Conservation (phyloP, 805 yeast species). For the Ogataea zsoltii region DNA sequence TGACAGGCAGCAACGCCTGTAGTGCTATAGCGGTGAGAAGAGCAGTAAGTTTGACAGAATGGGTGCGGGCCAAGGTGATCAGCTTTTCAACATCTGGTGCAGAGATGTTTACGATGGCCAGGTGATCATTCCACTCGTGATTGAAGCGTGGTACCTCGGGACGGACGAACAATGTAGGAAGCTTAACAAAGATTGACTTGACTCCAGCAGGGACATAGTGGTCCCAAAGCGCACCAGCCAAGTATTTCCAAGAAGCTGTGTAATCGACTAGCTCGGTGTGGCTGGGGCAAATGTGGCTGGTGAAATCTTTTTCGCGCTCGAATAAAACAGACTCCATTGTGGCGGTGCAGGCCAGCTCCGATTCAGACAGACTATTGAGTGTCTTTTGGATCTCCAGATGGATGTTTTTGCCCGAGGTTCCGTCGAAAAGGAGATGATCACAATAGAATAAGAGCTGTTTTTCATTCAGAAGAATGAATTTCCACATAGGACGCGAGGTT, state of each 20-base stretch:
- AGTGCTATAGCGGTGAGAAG: slow-evolving; percentile 15
- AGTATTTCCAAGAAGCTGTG: slow-evolving; percentile 6
- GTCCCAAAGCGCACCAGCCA: background rate
- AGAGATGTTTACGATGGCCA: slow-evolving; percentile 10
- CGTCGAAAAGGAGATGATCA: slow-evolving; percentile 38
- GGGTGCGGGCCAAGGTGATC: slow-evolving; percentile 9
- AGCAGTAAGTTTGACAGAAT: slow-evolving; percentile 22
- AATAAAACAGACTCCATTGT: slow-evolving; percentile 4
- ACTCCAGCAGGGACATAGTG: background rate
- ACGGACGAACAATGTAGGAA: slow-evolving; percentile 1
- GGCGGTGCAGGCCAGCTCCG: background rate
- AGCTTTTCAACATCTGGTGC: slow-evolving; percentile 9
- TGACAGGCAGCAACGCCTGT: slow-evolving; percentile 12
- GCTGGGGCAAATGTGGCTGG: slow-evolving; percentile 2
- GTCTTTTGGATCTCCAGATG: slow-evolving; percentile 23
- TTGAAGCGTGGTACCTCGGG: slow-evolving; percentile 4
- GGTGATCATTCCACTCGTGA: slow-evolving; percentile 5
- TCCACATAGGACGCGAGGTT: slow-evolving; percentile 25
- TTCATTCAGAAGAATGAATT: slow-evolving; percentile 16
- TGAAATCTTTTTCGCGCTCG: background rate
- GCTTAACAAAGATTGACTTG: slow-evolving; percentile 2
- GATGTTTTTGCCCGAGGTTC: slow-evolving; percentile 34
- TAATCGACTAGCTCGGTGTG: slow-evolving; percentile 11
- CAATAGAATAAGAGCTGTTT: slow-evolving; percentile 23
- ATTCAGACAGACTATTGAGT: slow-evolving; percentile 20